Base-by-base conservation (phyloP, 1,139 yeast species). In the Lodderomyces jiufengensis region DNA sequence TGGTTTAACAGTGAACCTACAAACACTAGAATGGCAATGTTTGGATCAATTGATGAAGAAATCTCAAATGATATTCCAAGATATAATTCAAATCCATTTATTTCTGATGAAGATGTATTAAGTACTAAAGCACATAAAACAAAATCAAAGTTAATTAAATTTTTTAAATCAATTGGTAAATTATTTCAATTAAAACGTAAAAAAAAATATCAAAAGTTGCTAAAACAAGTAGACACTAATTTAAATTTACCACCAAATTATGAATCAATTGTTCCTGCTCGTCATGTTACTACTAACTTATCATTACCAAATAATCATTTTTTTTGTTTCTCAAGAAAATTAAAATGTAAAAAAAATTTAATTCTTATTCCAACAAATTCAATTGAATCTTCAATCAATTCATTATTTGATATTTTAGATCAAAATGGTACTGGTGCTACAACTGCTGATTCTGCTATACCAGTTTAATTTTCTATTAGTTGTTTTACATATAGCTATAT, bases 211-310 rank as follows among this genome's bases (percentile, higher is more conserved):
- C 20, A 18, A 18, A 18, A 7, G 6, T n/a, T n/a, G n/a, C n/a
- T n/a, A n/a, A n/a, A n/a, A n/a, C n/a, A n/a, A n/a, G n/a, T n/a
- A n/a, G n/a, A n/a, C n/a, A n/a, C n/a, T n/a, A n/a, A n/a, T n/a
- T n/a, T n/a, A n/a, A n/a, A n/a, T n/a, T n/a, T n/a, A n/a, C 20
- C 20, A 5, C 20, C 20, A 18, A 15, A 31, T 24, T 31, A 31
- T 27, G 31, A 33, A 9, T 13, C 31, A 16, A n/a, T 24, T 13
- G 32, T 31, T 18, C 41, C 41, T 15, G 37, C 41, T 15, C 33
- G 41, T 27, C 41, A 38, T 31, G 36, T 34, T 4, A 34, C 36
- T 3, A 34, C 41, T 1, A 32, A 26, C n/a, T 28, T 38, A 22
- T 35, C 36, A 16, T 29, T 29, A 2, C 31, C 36, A 16, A 18